Evolutionary conservation across 768 basidiomycete genomes (phyloP).

Genomic region (Sistotremastrum suecicum): DNA sequence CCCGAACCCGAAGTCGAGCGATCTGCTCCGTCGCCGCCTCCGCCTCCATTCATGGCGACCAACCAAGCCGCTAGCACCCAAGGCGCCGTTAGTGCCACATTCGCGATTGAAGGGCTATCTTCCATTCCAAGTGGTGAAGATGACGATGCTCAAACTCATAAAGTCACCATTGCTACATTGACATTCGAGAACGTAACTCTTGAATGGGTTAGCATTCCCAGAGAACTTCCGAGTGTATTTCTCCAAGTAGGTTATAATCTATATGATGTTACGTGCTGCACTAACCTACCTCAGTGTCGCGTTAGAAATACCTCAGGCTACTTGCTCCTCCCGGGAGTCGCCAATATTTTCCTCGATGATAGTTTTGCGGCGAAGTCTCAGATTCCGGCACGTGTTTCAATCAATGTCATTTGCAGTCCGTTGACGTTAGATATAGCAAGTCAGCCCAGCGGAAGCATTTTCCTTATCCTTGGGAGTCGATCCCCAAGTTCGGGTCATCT

Average conservation of each 20-base stretch:
- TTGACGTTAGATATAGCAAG: conserved; percentile 19
- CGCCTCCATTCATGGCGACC: background rate
- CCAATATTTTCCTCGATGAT: conserved; percentile 43
- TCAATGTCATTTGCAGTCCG: background rate
- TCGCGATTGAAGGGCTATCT: conserved; percentile 23
- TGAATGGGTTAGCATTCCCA: conserved; percentile 34
- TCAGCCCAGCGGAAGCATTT: conserved; percentile 37
- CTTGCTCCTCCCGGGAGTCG: conserved; percentile 36
- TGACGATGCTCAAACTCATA: conserved; percentile 23
- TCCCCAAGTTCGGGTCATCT: conserved; percentile 18
- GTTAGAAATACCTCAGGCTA: conserved; percentile 48
- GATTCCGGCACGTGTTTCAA: conserved; percentile 13
- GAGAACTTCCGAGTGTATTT: conserved; percentile 33
- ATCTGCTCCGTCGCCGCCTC: background rate
- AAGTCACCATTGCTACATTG: conserved; percentile 36
- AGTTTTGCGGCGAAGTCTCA: conserved; percentile 40
- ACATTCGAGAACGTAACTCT: conserved; percentile 30
- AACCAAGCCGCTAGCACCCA: conserved; percentile 1
- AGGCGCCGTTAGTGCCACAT: conserved; percentile 8
- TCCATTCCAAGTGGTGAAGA: conserved; percentile 41
- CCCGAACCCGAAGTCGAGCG: too few species aligned
- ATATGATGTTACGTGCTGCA: background rate
- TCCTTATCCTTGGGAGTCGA: conserved; percentile 36
- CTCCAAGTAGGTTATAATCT: conserved; percentile 24
- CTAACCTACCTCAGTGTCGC: conserved; percentile 23